phyloP scores from a whole-genome alignment of 208 protist species.

The Trypanosoma theileri region DNA sequence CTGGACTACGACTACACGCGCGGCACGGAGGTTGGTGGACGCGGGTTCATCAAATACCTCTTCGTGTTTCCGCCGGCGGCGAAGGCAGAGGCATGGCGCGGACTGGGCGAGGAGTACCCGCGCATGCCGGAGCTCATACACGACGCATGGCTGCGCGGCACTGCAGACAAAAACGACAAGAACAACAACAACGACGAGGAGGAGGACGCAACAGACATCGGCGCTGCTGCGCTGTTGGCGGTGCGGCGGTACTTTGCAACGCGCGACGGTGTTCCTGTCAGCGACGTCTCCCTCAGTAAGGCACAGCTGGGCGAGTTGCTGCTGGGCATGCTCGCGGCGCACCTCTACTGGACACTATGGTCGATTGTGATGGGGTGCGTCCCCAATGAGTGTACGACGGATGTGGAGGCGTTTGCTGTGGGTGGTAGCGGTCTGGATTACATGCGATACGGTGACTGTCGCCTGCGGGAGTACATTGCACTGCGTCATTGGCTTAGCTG shows the following conservation, averaged over 20 bases:
- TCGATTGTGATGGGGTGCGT: conserved; percentile 72
- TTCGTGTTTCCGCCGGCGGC: conserved; percentile 50
- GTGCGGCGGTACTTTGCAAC: conserved; percentile 27
- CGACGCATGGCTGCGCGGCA: conserved; percentile 44
- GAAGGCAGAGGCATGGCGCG: conserved; percentile 51
- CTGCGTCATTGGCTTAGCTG: conserved; percentile 70
- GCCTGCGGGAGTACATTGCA: conserved; percentile 73
- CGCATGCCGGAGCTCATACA: conserved; percentile 72
- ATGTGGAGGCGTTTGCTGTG: conserved; percentile 59
- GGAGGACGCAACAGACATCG: conserved; percentile 8
- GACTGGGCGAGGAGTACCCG: conserved; percentile 63
- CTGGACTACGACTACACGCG: conserved; percentile 85
- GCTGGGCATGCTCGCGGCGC: conserved; percentile 75
- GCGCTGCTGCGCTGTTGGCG: conserved; percentile 14
- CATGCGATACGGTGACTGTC: conserved; percentile 74
- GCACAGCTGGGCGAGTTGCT: conserved; percentile 67
- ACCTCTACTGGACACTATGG: conserved; percentile 82
- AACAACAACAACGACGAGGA: conserved; percentile 1
- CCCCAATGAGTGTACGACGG: conserved; percentile 39
- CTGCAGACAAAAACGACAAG: not conserved
- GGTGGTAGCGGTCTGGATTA: conserved; percentile 85
- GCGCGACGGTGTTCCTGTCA: conserved; percentile 12
- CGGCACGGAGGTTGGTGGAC: conserved; percentile 58
- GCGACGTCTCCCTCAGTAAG: conserved; percentile 32
- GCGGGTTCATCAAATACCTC: conserved; percentile 82